A percentile compares a stretch with the other conserved stretches of the same genome.
phyloP scores from a whole-genome alignment of 306 rosid species.

The Quercus aquifolioides region DNA sequence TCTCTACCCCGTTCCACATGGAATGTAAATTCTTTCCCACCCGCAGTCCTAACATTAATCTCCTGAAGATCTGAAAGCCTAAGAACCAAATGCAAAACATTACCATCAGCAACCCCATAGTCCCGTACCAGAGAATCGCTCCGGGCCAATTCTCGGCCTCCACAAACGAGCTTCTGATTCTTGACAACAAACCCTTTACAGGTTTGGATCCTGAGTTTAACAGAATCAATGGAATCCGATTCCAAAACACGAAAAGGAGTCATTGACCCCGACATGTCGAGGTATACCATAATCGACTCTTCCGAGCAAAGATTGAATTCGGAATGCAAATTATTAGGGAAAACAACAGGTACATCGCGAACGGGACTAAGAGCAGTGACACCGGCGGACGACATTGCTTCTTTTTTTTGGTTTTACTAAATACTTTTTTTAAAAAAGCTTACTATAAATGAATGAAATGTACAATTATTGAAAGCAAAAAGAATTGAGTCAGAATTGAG shows the following conservation, averaged over 20 bases:
- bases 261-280: constrained; percentile 55
- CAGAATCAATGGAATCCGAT: constrained; percentile 79
- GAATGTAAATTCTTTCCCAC: constrained; percentile 68
- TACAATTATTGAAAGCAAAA: constrained; percentile 25
- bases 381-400: constrained; percentile 81
- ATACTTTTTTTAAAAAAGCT: background rate
- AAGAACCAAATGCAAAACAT: constrained; percentile 85
- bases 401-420: background rate
- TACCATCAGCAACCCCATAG: constrained; percentile 78
- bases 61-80: constrained; percentile 74
- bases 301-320: constrained; percentile 34
- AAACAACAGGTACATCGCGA: constrained; percentile 42
- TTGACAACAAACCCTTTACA: constrained; percentile 69
- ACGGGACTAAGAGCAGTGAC: constrained; percentile 54
- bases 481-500: constrained; percentile 23
- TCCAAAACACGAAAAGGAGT: constrained; percentile 66
- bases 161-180: constrained; percentile 85
- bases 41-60: constrained; percentile 59
- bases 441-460: constrained; percentile 27
- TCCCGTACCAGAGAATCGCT: constrained; percentile 72
- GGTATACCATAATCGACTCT: constrained; percentile 59
- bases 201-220: constrained; percentile 70
- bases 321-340: constrained; percentile 25
- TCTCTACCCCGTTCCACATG: constrained; percentile 73
- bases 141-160: constrained; percentile 85